Conservation (phyloP, 768 basidiomycete genomes). For the Lactarius evosmus region DNA sequence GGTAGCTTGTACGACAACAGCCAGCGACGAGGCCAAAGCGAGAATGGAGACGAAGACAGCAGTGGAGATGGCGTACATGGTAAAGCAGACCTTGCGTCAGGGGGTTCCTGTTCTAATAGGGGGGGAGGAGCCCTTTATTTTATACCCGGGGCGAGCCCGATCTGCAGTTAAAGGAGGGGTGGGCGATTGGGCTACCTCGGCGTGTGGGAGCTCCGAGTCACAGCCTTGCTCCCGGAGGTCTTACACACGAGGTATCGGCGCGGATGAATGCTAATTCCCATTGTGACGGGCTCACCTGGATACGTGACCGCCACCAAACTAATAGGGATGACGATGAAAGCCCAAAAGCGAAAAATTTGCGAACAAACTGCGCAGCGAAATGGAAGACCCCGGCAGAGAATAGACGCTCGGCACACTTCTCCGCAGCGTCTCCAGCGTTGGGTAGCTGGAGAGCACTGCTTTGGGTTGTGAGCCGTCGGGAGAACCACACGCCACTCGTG, state of each 20-base stretch:
- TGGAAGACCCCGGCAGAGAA: not conserved
- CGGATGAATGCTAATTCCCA: not conserved
- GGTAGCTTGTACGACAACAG: conserved; percentile 5
- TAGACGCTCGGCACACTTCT: not conserved
- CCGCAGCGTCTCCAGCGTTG: not conserved
- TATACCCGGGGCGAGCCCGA: not conserved
- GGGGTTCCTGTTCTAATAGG: not conserved
- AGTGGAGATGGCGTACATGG: conserved; percentile 8
- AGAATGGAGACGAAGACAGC: conserved; percentile 5
- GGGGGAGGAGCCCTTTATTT: not conserved
- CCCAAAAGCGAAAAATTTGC: too few relatives aligned
- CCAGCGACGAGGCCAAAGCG: conserved; percentile 1
- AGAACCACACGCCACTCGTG: too few relatives aligned
- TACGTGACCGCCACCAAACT: not conserved
- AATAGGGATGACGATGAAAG: too few relatives aligned
- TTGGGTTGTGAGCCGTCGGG: not conserved
- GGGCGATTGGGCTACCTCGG: not conserved
- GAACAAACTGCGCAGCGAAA: not conserved
- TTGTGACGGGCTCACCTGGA: not conserved
- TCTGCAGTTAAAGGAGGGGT: not conserved
- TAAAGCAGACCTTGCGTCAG: not conserved
- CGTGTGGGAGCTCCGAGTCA: not conserved
- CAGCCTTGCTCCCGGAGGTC: not conserved
- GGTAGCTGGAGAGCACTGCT: not conserved
- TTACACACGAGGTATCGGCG: not conserved